Evolutionary conservation across 176 grass and related monocot genomes (phyloP).

Genomic region (Pontederia paniculata): DNA sequence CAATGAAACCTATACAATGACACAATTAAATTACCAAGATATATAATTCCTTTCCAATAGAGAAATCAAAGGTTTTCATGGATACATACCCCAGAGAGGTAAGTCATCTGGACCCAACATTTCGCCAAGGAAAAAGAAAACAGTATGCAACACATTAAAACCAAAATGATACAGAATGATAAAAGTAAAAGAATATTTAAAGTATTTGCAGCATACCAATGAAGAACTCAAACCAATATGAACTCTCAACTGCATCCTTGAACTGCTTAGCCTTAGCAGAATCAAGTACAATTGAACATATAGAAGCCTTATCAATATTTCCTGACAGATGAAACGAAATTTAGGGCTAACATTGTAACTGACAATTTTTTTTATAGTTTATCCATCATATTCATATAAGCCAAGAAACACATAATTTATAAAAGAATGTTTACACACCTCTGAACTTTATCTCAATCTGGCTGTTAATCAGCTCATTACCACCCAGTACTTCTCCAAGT

Average conservation of each 20-base stretch:
- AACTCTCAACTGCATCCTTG: constrained; percentile 77
- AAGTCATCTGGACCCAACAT: constrained; percentile 52
- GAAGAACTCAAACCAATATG: constrained; percentile 99
- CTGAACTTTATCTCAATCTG: constrained; percentile 83
- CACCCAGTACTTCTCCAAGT: constrained; percentile 93
- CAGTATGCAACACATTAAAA: background rate
- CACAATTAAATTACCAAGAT: background rate
- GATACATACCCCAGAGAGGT: constrained; percentile 80
- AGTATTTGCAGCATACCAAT: constrained; percentile 43
- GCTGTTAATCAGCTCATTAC: constrained; percentile 98
- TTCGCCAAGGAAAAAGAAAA: background rate
- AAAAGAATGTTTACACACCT: constrained; percentile 52
- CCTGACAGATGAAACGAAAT: constrained; percentile 33
- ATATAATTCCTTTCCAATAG: background rate
- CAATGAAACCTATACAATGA: constrained; percentile 54
- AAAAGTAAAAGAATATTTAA: constrained; percentile 18
- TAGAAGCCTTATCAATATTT: constrained; percentile 61
- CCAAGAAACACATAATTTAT: constrained; percentile 14
- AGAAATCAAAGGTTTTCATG: background rate
- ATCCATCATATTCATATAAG: background rate
- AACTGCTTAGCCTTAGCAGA: constrained; percentile 68
- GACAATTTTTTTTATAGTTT: background rate
- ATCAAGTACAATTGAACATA: constrained; percentile 86
- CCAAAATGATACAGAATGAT: constrained; percentile 1
- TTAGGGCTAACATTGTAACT: background rate